phyloP scores from a whole-genome alignment of 2,329 filamentous ascomycete genomes.

The Cladobotryum mycophilum region DNA sequence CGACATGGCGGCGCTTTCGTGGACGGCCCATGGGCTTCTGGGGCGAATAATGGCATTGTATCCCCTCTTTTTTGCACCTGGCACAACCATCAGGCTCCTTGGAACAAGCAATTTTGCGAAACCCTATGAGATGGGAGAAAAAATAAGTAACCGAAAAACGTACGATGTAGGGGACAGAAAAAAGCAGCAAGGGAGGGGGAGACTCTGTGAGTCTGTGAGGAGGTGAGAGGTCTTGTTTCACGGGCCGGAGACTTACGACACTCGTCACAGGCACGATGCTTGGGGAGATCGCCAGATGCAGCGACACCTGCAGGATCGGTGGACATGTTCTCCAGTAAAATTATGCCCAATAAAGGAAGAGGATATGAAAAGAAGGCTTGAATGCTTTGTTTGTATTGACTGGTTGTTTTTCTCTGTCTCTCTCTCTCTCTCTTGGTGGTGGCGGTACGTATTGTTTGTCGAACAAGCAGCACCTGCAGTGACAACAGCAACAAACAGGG shows the following conservation, averaged over 20 bases:
- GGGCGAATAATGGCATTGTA: constrained; percentile 54
- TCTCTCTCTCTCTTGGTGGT: background rate
- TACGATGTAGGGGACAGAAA: no score
- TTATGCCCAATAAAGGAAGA: background rate
- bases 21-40: constrained; percentile 64
- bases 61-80: constrained; percentile 51
- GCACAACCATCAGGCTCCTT: constrained; percentile 55
- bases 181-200: no score
- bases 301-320: constrained; percentile 11
- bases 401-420: background rate
- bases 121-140: constrained; percentile 35
- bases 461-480: no score
- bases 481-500: no score
- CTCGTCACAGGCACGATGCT: constrained; percentile 58
- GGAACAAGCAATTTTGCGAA: constrained; percentile 58
- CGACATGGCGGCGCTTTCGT: constrained; percentile 45
- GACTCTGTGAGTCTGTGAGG: no score
- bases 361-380: background rate
- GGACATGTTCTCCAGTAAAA: constrained; percentile 15
- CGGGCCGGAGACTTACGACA: constrained; percentile 45
- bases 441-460: no score
- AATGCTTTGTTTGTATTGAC: background rate
- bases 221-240: no score
- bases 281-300: constrained; percentile 27
- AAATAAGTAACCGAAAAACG: constrained; percentile 23